phyloP scores from a whole-genome alignment of 495 filamentous ascomycete species.

The Talaromyces nanjingensis region DNA sequence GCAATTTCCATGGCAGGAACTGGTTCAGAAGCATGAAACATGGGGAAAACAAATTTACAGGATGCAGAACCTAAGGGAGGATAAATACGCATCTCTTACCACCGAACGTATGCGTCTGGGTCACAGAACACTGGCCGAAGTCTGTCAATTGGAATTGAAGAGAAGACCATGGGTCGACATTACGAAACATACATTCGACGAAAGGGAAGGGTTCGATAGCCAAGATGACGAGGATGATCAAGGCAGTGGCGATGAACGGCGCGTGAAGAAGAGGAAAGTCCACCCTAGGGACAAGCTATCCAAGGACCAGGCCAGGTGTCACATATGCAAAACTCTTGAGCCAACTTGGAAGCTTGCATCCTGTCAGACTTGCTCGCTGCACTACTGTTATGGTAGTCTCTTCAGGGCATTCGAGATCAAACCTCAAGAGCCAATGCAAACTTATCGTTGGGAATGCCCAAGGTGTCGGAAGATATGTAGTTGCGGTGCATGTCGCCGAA shows the following conservation, averaged over 20 bases:
- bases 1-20: constrained; percentile 76
- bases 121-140: constrained; percentile 75
- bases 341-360: constrained; percentile 71
- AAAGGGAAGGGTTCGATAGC: constrained; percentile 8
- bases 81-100: constrained; percentile 54
- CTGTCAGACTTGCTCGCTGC: constrained; percentile 64
- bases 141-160: constrained; percentile 82
- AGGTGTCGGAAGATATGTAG: constrained; percentile 80
- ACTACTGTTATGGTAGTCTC: constrained; percentile 83
- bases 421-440: constrained; percentile 71
- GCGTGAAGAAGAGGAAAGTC: constrained; percentile 44
- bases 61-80: constrained; percentile 52
- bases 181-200: constrained; percentile 30
- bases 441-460: constrained; percentile 77
- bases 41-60: constrained; percentile 74
- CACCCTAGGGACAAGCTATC: constrained; percentile 29
- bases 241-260: constrained; percentile 29
- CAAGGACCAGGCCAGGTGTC: constrained; percentile 52
- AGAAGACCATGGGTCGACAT: constrained; percentile 59
- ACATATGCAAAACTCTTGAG: constrained; percentile 72
- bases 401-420: constrained; percentile 84
- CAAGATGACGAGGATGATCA: constrained; percentile 19
- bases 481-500: constrained; percentile 64
- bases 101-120: constrained; percentile 53
- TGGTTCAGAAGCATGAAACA: constrained; percentile 68